A percentile compares a stretch with the other conserved stretches of the same genome.
Conservation (phyloP, 2,329 filamentous ascomycete genomes). For the Seiridium unicorne region DNA sequence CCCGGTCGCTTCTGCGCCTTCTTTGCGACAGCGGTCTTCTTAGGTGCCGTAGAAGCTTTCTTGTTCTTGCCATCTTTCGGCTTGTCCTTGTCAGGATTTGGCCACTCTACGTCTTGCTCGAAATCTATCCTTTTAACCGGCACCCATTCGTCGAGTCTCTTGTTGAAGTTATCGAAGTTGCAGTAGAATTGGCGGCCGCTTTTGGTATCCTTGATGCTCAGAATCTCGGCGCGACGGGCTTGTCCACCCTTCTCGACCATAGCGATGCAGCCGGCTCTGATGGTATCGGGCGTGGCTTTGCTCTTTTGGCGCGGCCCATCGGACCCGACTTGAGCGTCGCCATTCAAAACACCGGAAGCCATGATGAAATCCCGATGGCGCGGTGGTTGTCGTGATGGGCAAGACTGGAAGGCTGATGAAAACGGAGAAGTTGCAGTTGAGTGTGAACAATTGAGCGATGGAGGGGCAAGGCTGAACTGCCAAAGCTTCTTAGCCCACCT, state of each 20-base stretch:
- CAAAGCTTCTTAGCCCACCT: not conserved
- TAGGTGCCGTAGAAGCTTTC: conserved; percentile 57
- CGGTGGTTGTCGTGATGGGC: conserved; percentile 31
- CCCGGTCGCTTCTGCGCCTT: conserved; percentile 54
- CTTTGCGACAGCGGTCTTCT: conserved; percentile 55
- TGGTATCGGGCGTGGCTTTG: conserved; percentile 78
- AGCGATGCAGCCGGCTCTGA: conserved; percentile 62
- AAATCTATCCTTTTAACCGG: conserved; percentile 80
- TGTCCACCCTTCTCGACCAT: conserved; percentile 73
- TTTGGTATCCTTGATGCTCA: conserved; percentile 90
- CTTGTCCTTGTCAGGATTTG: conserved; percentile 80
- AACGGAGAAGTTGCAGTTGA: not conserved
- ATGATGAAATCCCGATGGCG: conserved; percentile 42
- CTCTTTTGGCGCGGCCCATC: conserved; percentile 67
- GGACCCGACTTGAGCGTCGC: conserved; percentile 55
- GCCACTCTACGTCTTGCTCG: conserved; percentile 91
- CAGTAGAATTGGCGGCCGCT: conserved; percentile 90
- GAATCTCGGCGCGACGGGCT: conserved; percentile 87
- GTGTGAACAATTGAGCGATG: conserved; percentile 9
- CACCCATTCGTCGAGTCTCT: conserved; percentile 83
- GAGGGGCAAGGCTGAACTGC: conserved; percentile 17
- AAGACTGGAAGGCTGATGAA: conserved; percentile 14
- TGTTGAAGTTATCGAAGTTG: conserved; percentile 98
- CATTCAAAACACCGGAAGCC: conserved; percentile 46
- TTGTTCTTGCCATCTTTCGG: conserved; percentile 76